Evolutionary conservation across 352 stramenopile genomes (phyloP).

Genomic region (Discostella stelligera): DNA sequence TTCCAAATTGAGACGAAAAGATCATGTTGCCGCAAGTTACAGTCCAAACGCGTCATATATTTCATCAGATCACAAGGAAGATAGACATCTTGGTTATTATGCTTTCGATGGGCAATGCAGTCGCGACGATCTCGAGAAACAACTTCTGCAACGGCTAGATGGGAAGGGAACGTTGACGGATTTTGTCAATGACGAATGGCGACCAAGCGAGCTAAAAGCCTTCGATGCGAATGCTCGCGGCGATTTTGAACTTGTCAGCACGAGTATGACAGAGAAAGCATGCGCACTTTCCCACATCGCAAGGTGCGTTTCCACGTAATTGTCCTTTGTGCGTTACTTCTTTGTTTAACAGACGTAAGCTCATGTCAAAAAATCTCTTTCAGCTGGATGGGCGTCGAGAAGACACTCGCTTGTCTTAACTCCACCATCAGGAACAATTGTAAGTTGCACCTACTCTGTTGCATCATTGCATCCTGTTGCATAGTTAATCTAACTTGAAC

Average conservation of each 20-base stretch:
- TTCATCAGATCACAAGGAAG: conserved; percentile 10
- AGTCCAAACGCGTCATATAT: conserved; percentile 10
- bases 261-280: conserved; percentile 54
- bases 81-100: conserved; percentile 37
- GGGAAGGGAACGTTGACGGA: conserved; percentile 32
- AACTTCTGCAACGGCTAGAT: conserved; percentile 21
- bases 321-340: not conserved
- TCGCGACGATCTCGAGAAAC: conserved; percentile 28
- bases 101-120: conserved; percentile 60
- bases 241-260: conserved; percentile 45
- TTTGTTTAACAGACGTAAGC: conserved; percentile 9
- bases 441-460: conserved; percentile 4
- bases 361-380: conserved; percentile 2
- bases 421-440: conserved; percentile 5
- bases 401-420: conserved; percentile 22
- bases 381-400: conserved; percentile 48
- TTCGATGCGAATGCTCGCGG: conserved; percentile 60
- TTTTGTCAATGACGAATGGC: conserved; percentile 59
- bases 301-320: conserved; percentile 25
- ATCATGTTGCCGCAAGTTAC: conserved; percentile 3
- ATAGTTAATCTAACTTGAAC: not conserved
- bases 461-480: no score
- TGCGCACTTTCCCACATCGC: conserved; percentile 70
- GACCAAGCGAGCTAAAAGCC: conserved; percentile 67
- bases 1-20: conserved; percentile 19